These are phyloP conservation scores for Musa acuminata DNA, from an alignment of 176 grass and related monocot genomes.

Conservation along the genomic window DNA sequence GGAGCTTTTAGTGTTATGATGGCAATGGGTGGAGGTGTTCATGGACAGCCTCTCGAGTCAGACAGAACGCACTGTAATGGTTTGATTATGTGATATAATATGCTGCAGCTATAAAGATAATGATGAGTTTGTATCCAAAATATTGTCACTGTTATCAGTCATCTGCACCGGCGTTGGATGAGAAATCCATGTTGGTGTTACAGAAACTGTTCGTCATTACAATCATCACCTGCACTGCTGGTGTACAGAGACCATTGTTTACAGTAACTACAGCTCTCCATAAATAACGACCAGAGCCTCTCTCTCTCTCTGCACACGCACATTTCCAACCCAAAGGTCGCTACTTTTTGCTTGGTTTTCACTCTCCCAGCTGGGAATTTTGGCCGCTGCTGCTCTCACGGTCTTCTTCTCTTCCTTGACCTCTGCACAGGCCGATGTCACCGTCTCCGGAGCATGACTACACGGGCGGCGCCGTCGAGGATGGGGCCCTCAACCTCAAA, in stretches of 20 bases:
- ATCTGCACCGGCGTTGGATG: no score
- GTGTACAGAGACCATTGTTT: background rate
- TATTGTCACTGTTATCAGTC: no score
- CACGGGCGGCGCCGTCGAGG: conserved; percentile 30
- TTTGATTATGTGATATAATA: no score
- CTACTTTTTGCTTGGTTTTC: background rate
- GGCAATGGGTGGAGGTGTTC: no score
- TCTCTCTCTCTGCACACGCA: background rate
- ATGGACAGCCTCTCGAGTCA: no score
- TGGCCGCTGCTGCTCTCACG: background rate
- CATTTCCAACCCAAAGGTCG: background rate
- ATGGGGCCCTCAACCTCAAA: conserved; percentile 39
- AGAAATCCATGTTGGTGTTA: no score
- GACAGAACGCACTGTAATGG: no score
- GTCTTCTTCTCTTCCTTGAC: conserved; percentile 1
- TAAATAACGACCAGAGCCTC: background rate
- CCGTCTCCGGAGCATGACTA: conserved; percentile 80
- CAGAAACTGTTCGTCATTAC: background rate
- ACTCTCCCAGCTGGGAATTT: background rate
- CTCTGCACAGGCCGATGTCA: conserved; percentile 38
- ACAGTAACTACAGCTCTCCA: background rate
- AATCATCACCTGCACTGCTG: background rate
- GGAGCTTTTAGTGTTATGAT: no score
- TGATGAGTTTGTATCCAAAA: no score
- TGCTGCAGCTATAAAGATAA: no score